phyloP scores from a whole-genome alignment of 148 eudicot species.

The Spergularia marina region DNA sequence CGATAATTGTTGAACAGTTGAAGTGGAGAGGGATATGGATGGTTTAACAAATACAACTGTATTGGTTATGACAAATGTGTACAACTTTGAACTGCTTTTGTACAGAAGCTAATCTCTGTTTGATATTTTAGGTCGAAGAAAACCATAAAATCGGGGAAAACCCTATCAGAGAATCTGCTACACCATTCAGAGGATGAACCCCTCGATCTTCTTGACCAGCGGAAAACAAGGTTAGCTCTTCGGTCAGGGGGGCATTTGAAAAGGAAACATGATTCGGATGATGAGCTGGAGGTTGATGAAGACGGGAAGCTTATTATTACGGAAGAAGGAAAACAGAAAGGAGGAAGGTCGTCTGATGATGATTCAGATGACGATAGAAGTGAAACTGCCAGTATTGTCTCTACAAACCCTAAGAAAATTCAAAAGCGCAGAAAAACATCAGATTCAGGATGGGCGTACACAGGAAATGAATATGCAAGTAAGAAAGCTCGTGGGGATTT shows the following conservation, averaged over 20 bases:
- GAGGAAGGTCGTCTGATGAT: slow-evolving; percentile 32
- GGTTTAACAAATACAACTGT: no score
- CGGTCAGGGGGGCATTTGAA: slow-evolving; percentile 51
- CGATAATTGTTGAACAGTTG: no score
- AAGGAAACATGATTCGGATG: slow-evolving; percentile 54
- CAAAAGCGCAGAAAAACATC: slow-evolving; percentile 63
- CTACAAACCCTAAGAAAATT: slow-evolving; percentile 33
- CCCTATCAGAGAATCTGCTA: slow-evolving; percentile 61
- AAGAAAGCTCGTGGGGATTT: slow-evolving; percentile 89
- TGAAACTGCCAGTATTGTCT: slow-evolving; percentile 41
- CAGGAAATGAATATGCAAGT: slow-evolving; percentile 78
- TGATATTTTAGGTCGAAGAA: slow-evolving; percentile 49
- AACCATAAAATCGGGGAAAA: slow-evolving; percentile 46
- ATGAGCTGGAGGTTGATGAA: slow-evolving; percentile 63
- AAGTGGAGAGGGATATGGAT: no score
- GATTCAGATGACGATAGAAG: slow-evolving; percentile 52
- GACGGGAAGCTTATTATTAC: slow-evolving; percentile 69
- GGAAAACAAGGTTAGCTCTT: slow-evolving; percentile 72
- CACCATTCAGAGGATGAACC: slow-evolving; percentile 79
- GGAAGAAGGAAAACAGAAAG: slow-evolving; percentile 51
- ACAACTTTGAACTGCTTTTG: background rate
- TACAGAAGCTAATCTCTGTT: background rate
- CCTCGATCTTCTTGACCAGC: slow-evolving; percentile 80
- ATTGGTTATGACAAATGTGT: no score
- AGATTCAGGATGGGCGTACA: slow-evolving; percentile 80